Evolutionary conservation across 495 filamentous ascomycete genomes (phyloP).

Genomic region (Aspergillus sclerotioniger): DNA sequence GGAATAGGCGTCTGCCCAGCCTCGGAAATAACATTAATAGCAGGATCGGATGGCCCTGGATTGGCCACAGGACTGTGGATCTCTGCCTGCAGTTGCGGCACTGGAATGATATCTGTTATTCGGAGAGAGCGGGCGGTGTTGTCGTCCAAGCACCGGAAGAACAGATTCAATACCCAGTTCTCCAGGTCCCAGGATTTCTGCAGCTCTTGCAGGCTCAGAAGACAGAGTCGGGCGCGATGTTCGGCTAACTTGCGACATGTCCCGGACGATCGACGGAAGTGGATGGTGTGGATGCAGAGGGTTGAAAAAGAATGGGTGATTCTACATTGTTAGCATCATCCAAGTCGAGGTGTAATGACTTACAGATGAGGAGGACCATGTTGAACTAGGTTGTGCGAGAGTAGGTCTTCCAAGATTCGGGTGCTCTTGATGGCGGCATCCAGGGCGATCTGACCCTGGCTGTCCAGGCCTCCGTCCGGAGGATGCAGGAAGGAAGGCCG

Average conservation of each 20-base stretch:
- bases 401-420: conserved; percentile 46
- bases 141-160: conserved; percentile 46
- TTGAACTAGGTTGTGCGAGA: conserved; percentile 45
- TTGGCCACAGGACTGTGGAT: not conserved
- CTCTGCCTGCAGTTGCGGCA: not conserved
- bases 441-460: conserved; percentile 34
- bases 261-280: conserved; percentile 35
- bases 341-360: conserved; percentile 4
- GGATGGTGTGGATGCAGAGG: conserved; percentile 48
- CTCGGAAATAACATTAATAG: too few species aligned
- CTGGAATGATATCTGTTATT: conserved; percentile 19
- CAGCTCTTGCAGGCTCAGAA: conserved; percentile 45
- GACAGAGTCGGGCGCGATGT: conserved; percentile 45
- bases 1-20: not conserved
- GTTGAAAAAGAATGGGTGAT: conserved; percentile 49
- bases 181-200: conserved; percentile 50
- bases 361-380: conserved; percentile 46
- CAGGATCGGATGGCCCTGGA: not conserved
- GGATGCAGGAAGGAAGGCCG: conserved; percentile 36
- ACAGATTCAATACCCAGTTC: conserved; percentile 46
- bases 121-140: conserved; percentile 41
- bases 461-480: conserved; percentile 9
- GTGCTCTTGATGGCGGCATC: conserved; percentile 45
- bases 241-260: conserved; percentile 45
- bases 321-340: conserved; percentile 17